phyloP scores from a whole-genome alignment of 78 protist species.

The Dictyostelium purpureum region DNA sequence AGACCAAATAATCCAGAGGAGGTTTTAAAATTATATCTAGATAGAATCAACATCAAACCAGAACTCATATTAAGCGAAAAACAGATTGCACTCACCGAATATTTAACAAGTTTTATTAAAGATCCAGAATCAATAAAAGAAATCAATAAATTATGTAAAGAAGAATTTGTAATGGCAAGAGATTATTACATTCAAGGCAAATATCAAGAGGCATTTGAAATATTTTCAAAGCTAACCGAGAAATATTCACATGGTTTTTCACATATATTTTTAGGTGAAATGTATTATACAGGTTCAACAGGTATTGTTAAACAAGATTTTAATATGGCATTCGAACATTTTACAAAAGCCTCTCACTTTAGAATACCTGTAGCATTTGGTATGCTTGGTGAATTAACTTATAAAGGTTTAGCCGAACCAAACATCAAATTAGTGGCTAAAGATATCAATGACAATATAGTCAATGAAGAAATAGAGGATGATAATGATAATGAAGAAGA shows the following conservation, averaged over 20 bases:
- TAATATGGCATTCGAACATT: background rate
- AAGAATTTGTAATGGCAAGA: background rate
- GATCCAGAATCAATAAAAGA: background rate
- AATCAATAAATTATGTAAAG: background rate
- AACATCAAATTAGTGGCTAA: background rate
- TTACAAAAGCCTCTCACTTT: background rate
- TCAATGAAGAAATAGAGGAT: too few species aligned
- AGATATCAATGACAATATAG: background rate
- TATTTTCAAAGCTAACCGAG: background rate
- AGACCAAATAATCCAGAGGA: background rate
- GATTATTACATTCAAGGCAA: background rate
- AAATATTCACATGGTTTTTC: slow-evolving; percentile 2
- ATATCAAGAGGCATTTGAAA: background rate
- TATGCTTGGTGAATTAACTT: slow-evolving; percentile 46
- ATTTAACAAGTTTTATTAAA: too few species aligned
- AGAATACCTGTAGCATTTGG: slow-evolving; percentile 43
- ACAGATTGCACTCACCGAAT: too few species aligned
- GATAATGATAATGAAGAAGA: background rate
- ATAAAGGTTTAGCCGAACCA: background rate
- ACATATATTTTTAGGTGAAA: slow-evolving; percentile 29
- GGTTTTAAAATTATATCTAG: too few species aligned
- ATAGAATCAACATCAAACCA: too few species aligned
- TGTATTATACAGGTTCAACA: slow-evolving; percentile 9
- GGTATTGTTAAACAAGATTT: background rate
- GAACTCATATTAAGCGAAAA: too few species aligned